Evolutionary conservation across 163 green algal genomes (phyloP).

Genomic region (Prototheca wickerhamii): DNA sequence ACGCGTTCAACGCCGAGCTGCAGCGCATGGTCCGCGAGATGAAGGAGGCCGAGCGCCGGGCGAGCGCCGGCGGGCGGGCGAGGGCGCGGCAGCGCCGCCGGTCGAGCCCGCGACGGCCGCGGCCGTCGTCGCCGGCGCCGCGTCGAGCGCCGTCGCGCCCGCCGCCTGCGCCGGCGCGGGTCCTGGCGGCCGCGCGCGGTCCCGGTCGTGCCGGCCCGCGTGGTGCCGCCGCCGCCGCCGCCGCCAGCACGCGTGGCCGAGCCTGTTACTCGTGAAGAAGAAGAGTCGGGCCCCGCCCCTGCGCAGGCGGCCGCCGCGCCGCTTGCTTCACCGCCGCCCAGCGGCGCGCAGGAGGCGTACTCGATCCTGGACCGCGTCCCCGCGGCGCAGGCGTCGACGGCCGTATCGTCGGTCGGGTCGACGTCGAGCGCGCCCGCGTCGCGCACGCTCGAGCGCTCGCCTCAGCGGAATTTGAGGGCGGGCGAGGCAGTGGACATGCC

Average conservation of each 20-base stretch:
- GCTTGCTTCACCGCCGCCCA: neutral
- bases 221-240: neutral
- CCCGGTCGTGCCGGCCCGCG: neutral
- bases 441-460: too few species aligned
- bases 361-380: too few species aligned
- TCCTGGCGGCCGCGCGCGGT: neutral
- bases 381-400: too few species aligned
- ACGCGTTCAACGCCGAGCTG: slow-evolving; percentile 8
- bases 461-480: too few species aligned
- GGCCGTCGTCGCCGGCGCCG: neutral
- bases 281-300: neutral
- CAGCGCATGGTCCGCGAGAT: slow-evolving; percentile 1
- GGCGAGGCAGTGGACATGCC: too few species aligned
- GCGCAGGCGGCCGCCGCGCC: neutral
- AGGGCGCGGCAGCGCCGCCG: neutral
- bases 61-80: neutral
- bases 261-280: too few species aligned
- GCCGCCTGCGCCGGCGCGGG: neutral
- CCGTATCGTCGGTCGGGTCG: too few species aligned
- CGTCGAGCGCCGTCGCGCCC: neutral
- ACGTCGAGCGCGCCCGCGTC: too few species aligned
- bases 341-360: too few species aligned
- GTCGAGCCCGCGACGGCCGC: neutral
- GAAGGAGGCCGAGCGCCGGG: neutral
- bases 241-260: neutral